Base-by-base conservation (phyloP, 2,329 filamentous ascomycete species). In the Podosphaera xanthii region DNA sequence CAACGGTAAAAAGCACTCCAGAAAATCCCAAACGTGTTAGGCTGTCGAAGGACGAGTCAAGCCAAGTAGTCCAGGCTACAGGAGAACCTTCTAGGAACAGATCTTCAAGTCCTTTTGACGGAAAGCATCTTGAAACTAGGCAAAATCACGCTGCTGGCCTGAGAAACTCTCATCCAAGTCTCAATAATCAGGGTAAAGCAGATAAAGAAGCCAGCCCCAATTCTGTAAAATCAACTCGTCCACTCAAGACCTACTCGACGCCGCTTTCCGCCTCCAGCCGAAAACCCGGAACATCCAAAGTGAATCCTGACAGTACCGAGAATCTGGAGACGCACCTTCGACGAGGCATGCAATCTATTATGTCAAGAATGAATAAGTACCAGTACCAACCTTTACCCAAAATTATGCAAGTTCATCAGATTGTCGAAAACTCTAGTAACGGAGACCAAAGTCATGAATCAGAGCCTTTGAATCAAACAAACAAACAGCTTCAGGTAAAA, bases 351-450 rank as follows among this genome's bases (percentile, higher is more conserved):
- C 55, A 57, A n/a, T 57, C 55, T 10, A 57, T 57, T 4, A 57
- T 57, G 55, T 57, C 55, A 31, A 36, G 55, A 35, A 57, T 57
- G 55, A 57, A 57, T 30, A 57, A 57, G 34, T 57, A 57, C 34
- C 55, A 57, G 12, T 57, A 57, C 46, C n/a, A 57, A 33, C 55
- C 55, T 46, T 46, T 57, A 31, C 55, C 55, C 5, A 57, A 57
- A 33, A 57, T 44, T 46, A 14, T 36, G n/a, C 31, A 57, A 40
- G 10, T 5, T 40, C 5, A 6, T 10, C 5, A 40, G 10, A 5
- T 6, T 10, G 10, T 6, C 10, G 36, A 40, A 40, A 40, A 40
- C 10, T 40, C 36, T 10, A 6, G 5, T 6, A 10, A 40, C 10
- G 36, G 10, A 40, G 36, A 5, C 10, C 36, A 40, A 40, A 10